These are phyloP conservation scores for Eucalyptus erythrocorys DNA, from an alignment of 345 rosid species.

Conservation along the genomic window DNA sequence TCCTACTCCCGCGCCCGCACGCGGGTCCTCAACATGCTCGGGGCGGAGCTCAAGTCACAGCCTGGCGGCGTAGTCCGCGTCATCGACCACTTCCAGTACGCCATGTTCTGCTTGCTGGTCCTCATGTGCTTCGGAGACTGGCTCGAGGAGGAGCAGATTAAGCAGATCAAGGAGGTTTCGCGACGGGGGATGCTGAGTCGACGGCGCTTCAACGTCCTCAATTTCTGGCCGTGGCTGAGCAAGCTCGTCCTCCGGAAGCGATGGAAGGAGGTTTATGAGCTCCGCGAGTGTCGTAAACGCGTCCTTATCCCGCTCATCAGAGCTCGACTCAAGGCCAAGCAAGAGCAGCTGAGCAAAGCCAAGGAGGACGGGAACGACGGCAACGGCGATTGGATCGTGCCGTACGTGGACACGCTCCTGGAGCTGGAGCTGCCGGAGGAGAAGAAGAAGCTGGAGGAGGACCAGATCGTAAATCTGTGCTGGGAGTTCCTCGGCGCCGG, in stretches of 20 bases:
- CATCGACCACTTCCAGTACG: not conserved
- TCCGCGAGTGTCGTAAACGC: not conserved
- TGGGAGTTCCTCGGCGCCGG: not conserved
- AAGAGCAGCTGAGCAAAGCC: not conserved
- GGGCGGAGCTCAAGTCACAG: not conserved
- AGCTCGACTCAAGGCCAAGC: not conserved
- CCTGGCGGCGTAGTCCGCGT: not conserved
- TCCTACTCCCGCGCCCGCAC: not conserved
- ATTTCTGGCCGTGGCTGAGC: not conserved
- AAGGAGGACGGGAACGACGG: not conserved
- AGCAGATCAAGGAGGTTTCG: not conserved
- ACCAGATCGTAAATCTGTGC: not conserved
- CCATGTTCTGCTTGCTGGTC: not conserved
- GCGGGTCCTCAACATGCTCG: not conserved
- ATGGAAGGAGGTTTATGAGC: not conserved
- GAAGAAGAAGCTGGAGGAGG: not conserved
- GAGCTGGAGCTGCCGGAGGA: not conserved
- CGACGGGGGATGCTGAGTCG: not conserved
- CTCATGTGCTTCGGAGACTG: not conserved
- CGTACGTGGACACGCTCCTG: not conserved
- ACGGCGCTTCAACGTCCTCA: not conserved
- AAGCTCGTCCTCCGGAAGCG: not conserved
- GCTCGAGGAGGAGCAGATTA: not conserved
- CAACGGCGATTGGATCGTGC: not conserved
- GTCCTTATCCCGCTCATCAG: not conserved